Base-by-base conservation (phyloP, 768 basidiomycete genomes). In the Galerina marginata region DNA sequence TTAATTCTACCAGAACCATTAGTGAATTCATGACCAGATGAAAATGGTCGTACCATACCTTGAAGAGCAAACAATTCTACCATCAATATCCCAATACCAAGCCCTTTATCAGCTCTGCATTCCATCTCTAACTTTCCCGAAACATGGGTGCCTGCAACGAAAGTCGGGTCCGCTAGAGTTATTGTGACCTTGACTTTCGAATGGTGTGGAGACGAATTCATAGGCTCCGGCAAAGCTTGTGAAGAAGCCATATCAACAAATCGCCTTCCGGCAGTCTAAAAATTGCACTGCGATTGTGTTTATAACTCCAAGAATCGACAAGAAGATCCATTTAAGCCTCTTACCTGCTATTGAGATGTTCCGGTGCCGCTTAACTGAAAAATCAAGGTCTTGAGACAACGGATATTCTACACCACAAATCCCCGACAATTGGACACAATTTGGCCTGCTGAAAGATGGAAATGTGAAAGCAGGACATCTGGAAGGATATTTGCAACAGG, bases 121-220 rank as follows among this genome's bases (percentile, higher is more conserved):
- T 93, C 92, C 69, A 93, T 80, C 70, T 92, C 86, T 82, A 93
- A 81, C 76, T 89, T 92, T 10, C 92, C 92, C 6, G 86, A 78
- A 37, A 93, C 80, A 63, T 81, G 75, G 39, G 78, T 76, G 0
- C 92, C 92, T 1, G 92, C 87, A 52, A 91, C 82, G 67, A 84
- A 90, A 29, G 81, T 77, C 2, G 83, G 71, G 63, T 90, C 83
- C 1, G 84, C 81, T 6, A 92, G 77, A 6, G 78, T 81, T 16
- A 90, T 69, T 11, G 88, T 81, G 14, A 91, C 83, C 71, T 84
- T 91, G 72, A 93, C 84, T 75, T 92, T 94, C 26, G 91, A 78
- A 72, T 93, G 92, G 70, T 88, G 79, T 0, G 87, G 81, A n/a
- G 86, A 85, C 33, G 89, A 87, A 74, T 94, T 93, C 92, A 93